Evolutionary conservation across 2,329 filamentous ascomycete species (phyloP).

Genomic region (Nectriaceae sp.): DNA sequence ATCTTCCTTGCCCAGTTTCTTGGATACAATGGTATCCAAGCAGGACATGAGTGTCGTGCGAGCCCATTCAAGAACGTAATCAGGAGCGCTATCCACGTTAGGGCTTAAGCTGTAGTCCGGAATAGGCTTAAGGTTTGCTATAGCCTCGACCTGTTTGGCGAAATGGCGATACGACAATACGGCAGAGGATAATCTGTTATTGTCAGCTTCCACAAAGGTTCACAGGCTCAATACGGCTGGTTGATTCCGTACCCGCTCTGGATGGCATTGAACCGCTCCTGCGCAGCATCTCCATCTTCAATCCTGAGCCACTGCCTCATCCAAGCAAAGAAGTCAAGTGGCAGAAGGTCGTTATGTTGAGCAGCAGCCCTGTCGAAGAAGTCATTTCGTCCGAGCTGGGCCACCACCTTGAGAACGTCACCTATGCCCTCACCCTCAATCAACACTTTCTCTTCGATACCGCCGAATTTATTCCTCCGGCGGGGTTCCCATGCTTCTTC

Average conservation of each 20-base stretch:
- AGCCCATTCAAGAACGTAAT: conserved; percentile 12
- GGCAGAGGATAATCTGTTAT: conserved; percentile 6
- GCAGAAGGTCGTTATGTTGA: conserved; percentile 2
- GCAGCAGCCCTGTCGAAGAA: conserved; percentile 10
- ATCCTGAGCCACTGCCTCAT: conserved; percentile 7
- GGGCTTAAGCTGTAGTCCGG: not conserved
- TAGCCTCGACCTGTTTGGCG: not conserved
- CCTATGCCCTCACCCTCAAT: not conserved
- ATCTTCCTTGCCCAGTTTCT: conserved; percentile 3
- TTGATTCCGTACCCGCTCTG: conserved; percentile 5
- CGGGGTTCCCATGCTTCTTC: not conserved
- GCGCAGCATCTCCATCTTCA: not conserved
- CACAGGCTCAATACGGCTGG: not conserved
- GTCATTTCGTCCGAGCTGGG: conserved; percentile 1
- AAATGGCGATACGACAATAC: conserved; percentile 9
- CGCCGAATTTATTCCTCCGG: too few relatives aligned
- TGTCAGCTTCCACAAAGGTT: conserved; percentile 3
- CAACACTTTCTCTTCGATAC: not conserved
- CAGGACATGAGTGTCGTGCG: conserved; percentile 3
- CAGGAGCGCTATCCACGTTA: not conserved
- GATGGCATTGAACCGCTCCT: conserved; percentile 5
- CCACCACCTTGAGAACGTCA: conserved; percentile 12
- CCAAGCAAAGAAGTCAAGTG: conserved; percentile 13
- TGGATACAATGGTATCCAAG: not conserved
- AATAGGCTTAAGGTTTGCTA: conserved; percentile 9